Conservation (phyloP, 140 eudicot genomes). For the Senecio squalidus region DNA sequence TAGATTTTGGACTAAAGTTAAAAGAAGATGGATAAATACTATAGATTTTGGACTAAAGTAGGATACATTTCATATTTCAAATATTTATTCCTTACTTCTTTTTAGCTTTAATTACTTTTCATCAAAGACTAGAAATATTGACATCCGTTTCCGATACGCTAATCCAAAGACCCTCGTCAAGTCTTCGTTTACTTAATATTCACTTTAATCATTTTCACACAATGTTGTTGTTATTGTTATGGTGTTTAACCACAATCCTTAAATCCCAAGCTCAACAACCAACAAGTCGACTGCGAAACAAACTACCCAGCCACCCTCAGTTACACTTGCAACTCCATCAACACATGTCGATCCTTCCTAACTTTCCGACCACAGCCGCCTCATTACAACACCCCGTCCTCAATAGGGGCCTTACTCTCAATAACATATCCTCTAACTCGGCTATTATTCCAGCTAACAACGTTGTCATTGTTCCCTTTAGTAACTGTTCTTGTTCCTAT, state of each 20-base stretch:
- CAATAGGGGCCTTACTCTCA: constrained; percentile 52
- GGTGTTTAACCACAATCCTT: not conserved
- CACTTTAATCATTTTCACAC: too few species aligned
- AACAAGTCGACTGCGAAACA: constrained; percentile 43
- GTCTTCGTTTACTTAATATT: too few species aligned
- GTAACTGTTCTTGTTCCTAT: constrained; percentile 41
- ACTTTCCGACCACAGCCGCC: constrained; percentile 59
- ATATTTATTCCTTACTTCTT: too few species aligned
- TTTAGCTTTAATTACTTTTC: too few species aligned
- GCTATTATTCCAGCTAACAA: constrained; percentile 37
- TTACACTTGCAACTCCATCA: constrained; percentile 44
- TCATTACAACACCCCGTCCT: constrained; percentile 37
- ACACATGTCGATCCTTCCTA: constrained; percentile 52
- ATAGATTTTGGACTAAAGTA: too few species aligned
- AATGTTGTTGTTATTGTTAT: constrained; percentile 12
- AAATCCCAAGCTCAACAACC: constrained; percentile 40
- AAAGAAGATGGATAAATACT: too few species aligned
- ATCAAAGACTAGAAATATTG: too few species aligned
- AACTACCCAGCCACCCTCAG: constrained; percentile 37
- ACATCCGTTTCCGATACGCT: too few species aligned
- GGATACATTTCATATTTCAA: too few species aligned
- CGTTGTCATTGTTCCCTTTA: constrained; percentile 48
- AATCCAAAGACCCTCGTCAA: too few species aligned
- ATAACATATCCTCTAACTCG: constrained; percentile 38
- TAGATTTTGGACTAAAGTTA: too few species aligned